Evolutionary conservation across 2,329 filamentous ascomycete genomes (phyloP).

Genomic region (Pseudohalonectria lignicola): DNA sequence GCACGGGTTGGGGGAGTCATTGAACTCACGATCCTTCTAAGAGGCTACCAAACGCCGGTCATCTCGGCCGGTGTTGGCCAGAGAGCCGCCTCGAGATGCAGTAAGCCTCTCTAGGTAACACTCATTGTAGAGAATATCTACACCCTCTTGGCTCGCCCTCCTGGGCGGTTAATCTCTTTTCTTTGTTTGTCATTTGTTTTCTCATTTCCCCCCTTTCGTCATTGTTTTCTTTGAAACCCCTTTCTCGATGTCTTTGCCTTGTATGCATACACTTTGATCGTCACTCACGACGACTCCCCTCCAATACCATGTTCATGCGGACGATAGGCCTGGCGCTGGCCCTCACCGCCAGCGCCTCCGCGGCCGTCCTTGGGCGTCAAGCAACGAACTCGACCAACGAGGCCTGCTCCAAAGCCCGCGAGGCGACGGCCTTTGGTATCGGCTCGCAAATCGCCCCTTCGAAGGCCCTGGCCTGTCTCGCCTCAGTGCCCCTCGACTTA

Average conservation of each 20-base stretch:
- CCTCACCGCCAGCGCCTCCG: neutral
- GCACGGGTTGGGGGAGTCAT: too few species aligned
- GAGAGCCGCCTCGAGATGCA: too few species aligned
- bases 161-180: neutral
- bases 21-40: too few species aligned
- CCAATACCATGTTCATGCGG: neutral
- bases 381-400: conserved; percentile 1
- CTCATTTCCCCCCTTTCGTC: neutral
- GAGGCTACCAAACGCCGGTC: too few species aligned
- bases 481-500: conserved; percentile 29
- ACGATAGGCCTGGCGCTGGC: neutral
- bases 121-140: neutral
- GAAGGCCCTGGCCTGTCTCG: conserved; percentile 27
- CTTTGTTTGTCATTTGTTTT: neutral
- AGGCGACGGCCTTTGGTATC: neutral
- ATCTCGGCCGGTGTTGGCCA: too few species aligned
- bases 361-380: neutral
- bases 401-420: conserved; percentile 6
- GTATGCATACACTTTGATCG: neutral
- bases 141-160: neutral
- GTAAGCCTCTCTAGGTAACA: too few species aligned
- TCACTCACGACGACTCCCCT: neutral
- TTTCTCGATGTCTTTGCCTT: neutral
- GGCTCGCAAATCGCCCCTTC: conserved; percentile 1
- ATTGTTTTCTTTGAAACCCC: neutral